Evolutionary conservation across 2,329 filamentous ascomycete genomes (phyloP).

Genomic region (Penicillium sp.): DNA sequence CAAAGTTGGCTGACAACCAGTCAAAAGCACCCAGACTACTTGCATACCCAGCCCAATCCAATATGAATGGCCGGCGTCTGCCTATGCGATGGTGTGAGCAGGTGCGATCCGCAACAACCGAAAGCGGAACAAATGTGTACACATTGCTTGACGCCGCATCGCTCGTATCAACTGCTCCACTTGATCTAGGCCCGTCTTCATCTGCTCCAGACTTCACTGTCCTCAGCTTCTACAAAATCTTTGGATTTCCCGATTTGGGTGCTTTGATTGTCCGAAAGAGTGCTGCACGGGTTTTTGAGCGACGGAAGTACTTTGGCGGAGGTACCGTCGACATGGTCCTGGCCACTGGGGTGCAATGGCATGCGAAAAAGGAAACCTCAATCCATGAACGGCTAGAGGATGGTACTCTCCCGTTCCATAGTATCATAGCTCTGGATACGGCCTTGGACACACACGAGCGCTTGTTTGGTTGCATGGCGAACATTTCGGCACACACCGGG

Average conservation of each 20-base stretch:
- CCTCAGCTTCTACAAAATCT: slow-evolving; percentile 95
- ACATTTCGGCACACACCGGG: slow-evolving; percentile 68
- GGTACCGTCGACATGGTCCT: slow-evolving; percentile 91
- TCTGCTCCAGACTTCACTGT: slow-evolving; percentile 78
- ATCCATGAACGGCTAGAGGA: slow-evolving; percentile 86
- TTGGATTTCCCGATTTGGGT: slow-evolving; percentile 90
- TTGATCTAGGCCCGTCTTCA: slow-evolving; percentile 64
- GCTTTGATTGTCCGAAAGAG: slow-evolving; percentile 77
- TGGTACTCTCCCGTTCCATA: slow-evolving; percentile 87
- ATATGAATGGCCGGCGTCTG: slow-evolving; percentile 78
- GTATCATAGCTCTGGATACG: slow-evolving; percentile 74
- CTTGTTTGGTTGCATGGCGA: slow-evolving; percentile 69
- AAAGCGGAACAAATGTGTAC: slow-evolving; percentile 48
- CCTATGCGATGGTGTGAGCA: slow-evolving; percentile 66
- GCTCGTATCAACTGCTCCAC: slow-evolving; percentile 69
- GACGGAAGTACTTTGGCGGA: slow-evolving; percentile 82
- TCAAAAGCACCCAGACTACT: slow-evolving; percentile 52
- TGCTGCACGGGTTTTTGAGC: slow-evolving; percentile 61
- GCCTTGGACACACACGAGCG: slow-evolving; percentile 68
- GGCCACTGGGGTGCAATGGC: slow-evolving; percentile 74
- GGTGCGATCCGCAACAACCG: slow-evolving; percentile 40
- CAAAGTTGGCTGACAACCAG: slow-evolving; percentile 27
- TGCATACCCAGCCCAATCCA: slow-evolving; percentile 87
- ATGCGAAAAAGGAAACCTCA: slow-evolving; percentile 68
- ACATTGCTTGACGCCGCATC: slow-evolving; percentile 83